Percentiles rank a stretch among this genome's conserved stretches.
Conservation (phyloP, 1,139 yeast genomes). For the Candida sojae region DNA sequence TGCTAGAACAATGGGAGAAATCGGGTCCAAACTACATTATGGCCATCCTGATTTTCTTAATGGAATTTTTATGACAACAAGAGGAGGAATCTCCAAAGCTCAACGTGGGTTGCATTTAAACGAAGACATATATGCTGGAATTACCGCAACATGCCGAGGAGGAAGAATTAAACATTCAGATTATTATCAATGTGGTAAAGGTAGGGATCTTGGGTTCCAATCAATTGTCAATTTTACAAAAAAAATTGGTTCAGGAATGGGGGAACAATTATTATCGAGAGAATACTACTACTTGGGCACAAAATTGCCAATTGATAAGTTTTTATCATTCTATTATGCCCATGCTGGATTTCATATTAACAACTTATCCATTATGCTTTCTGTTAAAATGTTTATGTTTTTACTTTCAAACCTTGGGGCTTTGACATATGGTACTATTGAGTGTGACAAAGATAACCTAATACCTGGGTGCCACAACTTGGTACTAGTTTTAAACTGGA, state of each 20-base stretch:
- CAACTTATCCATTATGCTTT: conserved; percentile 73
- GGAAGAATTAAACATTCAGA: conserved; percentile 89
- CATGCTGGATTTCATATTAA: conserved; percentile 91
- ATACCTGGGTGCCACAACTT: conserved; percentile 80
- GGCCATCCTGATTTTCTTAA: conserved; percentile 92
- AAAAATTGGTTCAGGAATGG: conserved; percentile 95
- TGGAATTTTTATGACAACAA: conserved; percentile 81
- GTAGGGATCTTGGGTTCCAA: conserved; percentile 84
- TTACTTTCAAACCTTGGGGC: conserved; percentile 71
- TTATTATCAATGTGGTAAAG: conserved; percentile 89
- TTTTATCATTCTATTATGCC: conserved; percentile 84
- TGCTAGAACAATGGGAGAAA: conserved; percentile 81
- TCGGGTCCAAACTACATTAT: conserved; percentile 87
- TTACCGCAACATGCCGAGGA: conserved; percentile 78
- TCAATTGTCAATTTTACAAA: conserved; percentile 84
- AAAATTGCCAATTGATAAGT: conserved; percentile 74
- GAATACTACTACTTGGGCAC: conserved; percentile 85
- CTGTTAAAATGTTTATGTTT: conserved; percentile 70
- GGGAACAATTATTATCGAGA: conserved; percentile 82
- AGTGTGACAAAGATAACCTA: conserved; percentile 53
- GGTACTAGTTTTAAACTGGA: conserved; percentile 78
- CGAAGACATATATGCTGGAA: conserved; percentile 92
- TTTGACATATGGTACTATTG: conserved; percentile 57
- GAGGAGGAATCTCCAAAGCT: conserved; percentile 91
- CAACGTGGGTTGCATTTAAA: conserved; percentile 84